phyloP scores from a whole-genome alignment of 73 alveolate species.

The Tetrahymena thermophila region DNA sequence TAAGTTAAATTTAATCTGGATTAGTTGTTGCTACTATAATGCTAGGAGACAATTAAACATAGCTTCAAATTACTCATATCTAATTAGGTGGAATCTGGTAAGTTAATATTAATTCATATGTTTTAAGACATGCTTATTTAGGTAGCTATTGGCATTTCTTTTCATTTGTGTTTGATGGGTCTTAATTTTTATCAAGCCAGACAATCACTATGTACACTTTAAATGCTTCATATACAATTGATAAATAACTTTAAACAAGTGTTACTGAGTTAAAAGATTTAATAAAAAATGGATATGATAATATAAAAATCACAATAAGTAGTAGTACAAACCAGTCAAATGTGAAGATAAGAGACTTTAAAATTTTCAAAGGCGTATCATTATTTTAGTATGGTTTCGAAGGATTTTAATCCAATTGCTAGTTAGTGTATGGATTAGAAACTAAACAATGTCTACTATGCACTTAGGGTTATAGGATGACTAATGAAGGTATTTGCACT shows the following conservation, averaged over 20 bases:
- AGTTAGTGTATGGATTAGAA: neutral
- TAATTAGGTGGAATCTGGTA: neutral
- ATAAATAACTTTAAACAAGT: neutral
- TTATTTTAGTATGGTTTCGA: neutral
- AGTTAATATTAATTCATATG: neutral
- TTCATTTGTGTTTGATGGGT: neutral
- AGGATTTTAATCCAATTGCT: neutral
- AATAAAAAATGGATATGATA: neutral
- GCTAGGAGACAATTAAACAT: neutral
- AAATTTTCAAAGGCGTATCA: neutral
- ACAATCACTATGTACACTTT: neutral
- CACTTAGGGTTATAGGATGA: neutral
- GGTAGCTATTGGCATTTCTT: neutral
- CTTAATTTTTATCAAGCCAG: neutral
- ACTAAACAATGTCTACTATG: neutral
- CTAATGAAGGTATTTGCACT: neutral
- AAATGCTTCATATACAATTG: neutral
- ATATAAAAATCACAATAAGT: neutral
- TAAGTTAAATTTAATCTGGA: neutral
- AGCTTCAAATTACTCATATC: neutral
- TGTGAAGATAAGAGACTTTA: neutral
- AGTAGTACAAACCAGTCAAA: neutral
- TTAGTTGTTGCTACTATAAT: neutral
- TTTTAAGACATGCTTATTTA: neutral
- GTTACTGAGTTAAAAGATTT: neutral